These are phyloP conservation scores for Crithidia bombi DNA, from an alignment of 208 protist genomes.

Conservation along the genomic window DNA sequence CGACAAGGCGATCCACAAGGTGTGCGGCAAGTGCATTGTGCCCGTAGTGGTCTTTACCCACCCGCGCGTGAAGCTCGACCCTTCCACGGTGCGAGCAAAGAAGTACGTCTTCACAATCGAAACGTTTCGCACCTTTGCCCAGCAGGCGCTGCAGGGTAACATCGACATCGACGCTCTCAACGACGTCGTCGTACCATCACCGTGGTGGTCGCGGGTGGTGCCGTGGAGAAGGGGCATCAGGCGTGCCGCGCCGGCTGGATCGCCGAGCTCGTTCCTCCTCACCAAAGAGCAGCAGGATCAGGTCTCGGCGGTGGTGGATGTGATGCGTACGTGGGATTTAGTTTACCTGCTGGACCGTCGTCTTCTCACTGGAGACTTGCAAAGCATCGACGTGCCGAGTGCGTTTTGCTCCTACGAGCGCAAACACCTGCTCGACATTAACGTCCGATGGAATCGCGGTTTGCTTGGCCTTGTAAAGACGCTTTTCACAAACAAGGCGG, in stretches of 20 bases:
- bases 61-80: conserved; percentile 68
- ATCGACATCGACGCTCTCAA: conserved; percentile 40
- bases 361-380: conserved; percentile 74
- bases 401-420: conserved; percentile 65
- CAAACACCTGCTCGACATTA: conserved; percentile 71
- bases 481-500: conserved; percentile 55
- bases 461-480: conserved; percentile 48
- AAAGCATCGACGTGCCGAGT: conserved; percentile 51
- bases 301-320: conserved; percentile 57
- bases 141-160: conserved; percentile 40
- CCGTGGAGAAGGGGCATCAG: conserved; percentile 5
- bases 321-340: conserved; percentile 88
- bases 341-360: conserved; percentile 75
- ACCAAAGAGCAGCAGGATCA: conserved; percentile 36
- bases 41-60: conserved; percentile 91
- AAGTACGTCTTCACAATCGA: conserved; percentile 77
- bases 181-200: conserved; percentile 13
- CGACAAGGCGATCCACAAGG: conserved; percentile 71
- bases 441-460: conserved; percentile 71
- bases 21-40: conserved; percentile 69
- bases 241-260: not conserved
- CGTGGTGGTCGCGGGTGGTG: conserved; percentile 20
- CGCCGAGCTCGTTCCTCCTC: conserved; percentile 26
- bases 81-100: conserved; percentile 65
- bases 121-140: conserved; percentile 65